Evolutionary conservation across 768 basidiomycete species (phyloP).

Genomic region (Mycena chlorophos): DNA sequence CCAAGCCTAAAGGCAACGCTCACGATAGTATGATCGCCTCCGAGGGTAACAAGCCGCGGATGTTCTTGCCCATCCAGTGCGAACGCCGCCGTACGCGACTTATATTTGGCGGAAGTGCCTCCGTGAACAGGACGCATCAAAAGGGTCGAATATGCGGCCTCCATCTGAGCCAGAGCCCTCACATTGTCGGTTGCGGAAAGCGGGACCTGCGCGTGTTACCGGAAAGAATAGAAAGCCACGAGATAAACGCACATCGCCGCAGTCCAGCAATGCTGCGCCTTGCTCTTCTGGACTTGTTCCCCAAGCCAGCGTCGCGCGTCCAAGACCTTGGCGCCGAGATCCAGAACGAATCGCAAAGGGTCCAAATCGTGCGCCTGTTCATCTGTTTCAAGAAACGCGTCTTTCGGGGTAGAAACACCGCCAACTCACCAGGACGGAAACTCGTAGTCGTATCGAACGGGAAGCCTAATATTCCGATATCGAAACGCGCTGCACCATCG

Average conservation of each 20-base stretch:
- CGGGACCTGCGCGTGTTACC: constrained; percentile 54
- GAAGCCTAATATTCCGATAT: constrained; percentile 62
- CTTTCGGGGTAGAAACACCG: too few relatives aligned
- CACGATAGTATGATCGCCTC: constrained; percentile 75
- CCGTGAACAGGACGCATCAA: constrained; percentile 46
- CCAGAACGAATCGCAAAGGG: constrained; percentile 61
- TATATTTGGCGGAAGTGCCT: constrained; percentile 22
- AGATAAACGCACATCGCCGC: constrained; percentile 50
- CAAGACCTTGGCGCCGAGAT: constrained; percentile 43
- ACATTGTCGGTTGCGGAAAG: constrained; percentile 57
- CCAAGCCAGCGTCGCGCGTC: constrained; percentile 52
- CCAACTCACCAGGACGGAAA: constrained; percentile 42
- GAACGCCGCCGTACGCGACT: constrained; percentile 32
- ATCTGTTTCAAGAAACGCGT: constrained; percentile 18
- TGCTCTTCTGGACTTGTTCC: constrained; percentile 46
- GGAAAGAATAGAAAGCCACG: neutral
- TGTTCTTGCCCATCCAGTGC: constrained; percentile 59
- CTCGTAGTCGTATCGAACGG: constrained; percentile 54
- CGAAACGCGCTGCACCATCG: constrained; percentile 35
- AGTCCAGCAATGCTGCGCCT: constrained; percentile 52
- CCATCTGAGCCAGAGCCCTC: constrained; percentile 66
- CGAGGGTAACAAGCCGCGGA: constrained; percentile 62
- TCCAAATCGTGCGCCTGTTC: constrained; percentile 58
- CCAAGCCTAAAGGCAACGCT: constrained; percentile 23
- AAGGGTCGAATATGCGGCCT: constrained; percentile 64